Conservation (phyloP, 2,329 filamentous ascomycete species). For the Aspergillus latus region DNA sequence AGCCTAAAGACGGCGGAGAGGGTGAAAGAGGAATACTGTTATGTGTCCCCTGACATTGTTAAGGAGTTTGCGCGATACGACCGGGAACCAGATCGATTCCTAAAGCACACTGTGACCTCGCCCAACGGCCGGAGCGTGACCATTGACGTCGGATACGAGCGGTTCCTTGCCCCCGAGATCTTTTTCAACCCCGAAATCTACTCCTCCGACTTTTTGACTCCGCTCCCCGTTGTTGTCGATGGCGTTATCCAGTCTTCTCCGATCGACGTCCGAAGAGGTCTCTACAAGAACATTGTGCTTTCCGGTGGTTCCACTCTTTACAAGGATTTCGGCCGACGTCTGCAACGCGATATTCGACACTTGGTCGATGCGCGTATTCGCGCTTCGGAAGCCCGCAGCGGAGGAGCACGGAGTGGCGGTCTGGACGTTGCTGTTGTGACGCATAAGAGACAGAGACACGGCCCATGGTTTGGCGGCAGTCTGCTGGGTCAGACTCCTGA, state of each 20-base stretch:
- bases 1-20: slow-evolving; percentile 96
- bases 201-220: slow-evolving; percentile 96
- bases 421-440: slow-evolving; percentile 96
- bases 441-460: slow-evolving; percentile 95
- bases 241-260: slow-evolving; percentile 96
- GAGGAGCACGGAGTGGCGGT: slow-evolving; percentile 88
- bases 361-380: slow-evolving; percentile 90
- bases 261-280: slow-evolving; percentile 91
- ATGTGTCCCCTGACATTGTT: slow-evolving; percentile 97
- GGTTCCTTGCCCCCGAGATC: slow-evolving; percentile 96
- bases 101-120: slow-evolving; percentile 82
- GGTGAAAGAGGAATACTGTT: slow-evolving; percentile 99
- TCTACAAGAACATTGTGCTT: slow-evolving; percentile 99
- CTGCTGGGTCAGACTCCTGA: slow-evolving; percentile 95
- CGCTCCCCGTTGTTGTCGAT: slow-evolving; percentile 90
- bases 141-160: slow-evolving; percentile 95
- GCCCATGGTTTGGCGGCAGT: slow-evolving; percentile 97
- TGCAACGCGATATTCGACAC: slow-evolving; percentile 97
- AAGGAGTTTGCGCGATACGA: slow-evolving; percentile 97
- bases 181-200: slow-evolving; percentile 99
- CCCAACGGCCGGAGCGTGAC: slow-evolving; percentile 79
- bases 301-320: slow-evolving; percentile 96
- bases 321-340: slow-evolving; percentile 93
- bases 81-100: slow-evolving; percentile 84
- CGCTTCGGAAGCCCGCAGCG: slow-evolving; percentile 86